phyloP scores from a whole-genome alignment of 2,329 filamentous ascomycete genomes.

The Alternaria infectoria region DNA sequence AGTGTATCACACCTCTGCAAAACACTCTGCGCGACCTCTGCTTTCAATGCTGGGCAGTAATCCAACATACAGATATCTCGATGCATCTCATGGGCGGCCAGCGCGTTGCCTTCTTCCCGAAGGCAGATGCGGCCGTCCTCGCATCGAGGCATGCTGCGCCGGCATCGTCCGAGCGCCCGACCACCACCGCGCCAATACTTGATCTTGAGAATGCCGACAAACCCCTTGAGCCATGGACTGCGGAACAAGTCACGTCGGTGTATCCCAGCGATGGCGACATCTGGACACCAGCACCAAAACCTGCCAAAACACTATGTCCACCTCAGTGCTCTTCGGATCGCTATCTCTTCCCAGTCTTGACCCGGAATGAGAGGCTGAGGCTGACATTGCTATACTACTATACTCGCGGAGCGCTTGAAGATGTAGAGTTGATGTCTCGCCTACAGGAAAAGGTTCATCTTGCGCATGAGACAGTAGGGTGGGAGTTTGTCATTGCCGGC shows the following conservation, averaged over 20 bases:
- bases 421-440: constrained; percentile 50
- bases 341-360: constrained; percentile 47
- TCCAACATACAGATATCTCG: neutral
- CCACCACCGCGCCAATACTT: constrained; percentile 27
- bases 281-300: constrained; percentile 25
- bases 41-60: constrained; percentile 1
- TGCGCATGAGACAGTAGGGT: constrained; percentile 51
- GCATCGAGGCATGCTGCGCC: constrained; percentile 26
- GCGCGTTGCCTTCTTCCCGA: constrained; percentile 34
- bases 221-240: constrained; percentile 25
- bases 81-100: constrained; percentile 17
- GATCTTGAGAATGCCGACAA: constrained; percentile 27
- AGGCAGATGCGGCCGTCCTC: constrained; percentile 34
- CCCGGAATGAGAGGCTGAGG: constrained; percentile 47
- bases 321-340: constrained; percentile 19
- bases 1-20: neutral
- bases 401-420: constrained; percentile 48
- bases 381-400: constrained; percentile 55
- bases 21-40: neutral
- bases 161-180: constrained; percentile 23
- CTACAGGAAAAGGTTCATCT: constrained; percentile 54
- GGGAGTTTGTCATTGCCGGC: constrained; percentile 57
- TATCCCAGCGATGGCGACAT: constrained; percentile 24
- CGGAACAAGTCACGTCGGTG: constrained; percentile 15
- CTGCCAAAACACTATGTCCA: constrained; percentile 18